Base-by-base conservation (phyloP, 2,329 filamentous ascomycete genomes). In the Fusarium longipes region DNA sequence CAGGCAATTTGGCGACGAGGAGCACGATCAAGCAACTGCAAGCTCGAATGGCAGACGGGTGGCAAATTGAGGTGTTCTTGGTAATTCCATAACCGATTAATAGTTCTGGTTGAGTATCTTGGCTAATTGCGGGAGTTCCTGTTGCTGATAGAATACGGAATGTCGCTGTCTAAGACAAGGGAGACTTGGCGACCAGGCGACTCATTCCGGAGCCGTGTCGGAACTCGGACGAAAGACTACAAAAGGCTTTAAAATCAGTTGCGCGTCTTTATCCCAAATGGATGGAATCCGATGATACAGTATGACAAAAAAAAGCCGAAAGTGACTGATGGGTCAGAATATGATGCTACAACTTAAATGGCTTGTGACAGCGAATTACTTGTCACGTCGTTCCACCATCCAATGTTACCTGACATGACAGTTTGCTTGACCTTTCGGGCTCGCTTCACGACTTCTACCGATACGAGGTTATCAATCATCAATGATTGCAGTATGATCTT, bases 31-130 rank as follows among this genome's bases (percentile, higher is more conserved):
- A n/a, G n/a, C 25, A 8, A 22, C 4, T 18, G 20, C 84, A 87
- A 35, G 82, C 76, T 58, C 87, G 83, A 8, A 75, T 74, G 12
- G 78, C 67, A 14, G 70, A 74, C 4, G 80, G 77, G 40, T 86
- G 81, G 38, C 85, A 84, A 50, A 86, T 81, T 5, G 82, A 75
- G 10, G 87, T 81, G 49, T 84, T 87, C 67, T 87, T 87, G 39
- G 79, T 73, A 10, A 87, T 78, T 51, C 77, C 79, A 30, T 76
- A 74, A 43, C 86, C 67, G 20, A 76, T 73, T 7, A 84, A 77
- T 5, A 87, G 71, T 2, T 78, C 75, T 8, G 81, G 81, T 33
- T 82, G 81, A 8, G 85, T 78, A 0, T 74, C 83, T 12, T 71
- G 57, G 57, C 79, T 70, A 6, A 83, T 77, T 7, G 77, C 65